These are phyloP conservation scores for Kalaharituber pfeilii DNA, from an alignment of 2,329 filamentous ascomycete genomes.

Conservation along the genomic window DNA sequence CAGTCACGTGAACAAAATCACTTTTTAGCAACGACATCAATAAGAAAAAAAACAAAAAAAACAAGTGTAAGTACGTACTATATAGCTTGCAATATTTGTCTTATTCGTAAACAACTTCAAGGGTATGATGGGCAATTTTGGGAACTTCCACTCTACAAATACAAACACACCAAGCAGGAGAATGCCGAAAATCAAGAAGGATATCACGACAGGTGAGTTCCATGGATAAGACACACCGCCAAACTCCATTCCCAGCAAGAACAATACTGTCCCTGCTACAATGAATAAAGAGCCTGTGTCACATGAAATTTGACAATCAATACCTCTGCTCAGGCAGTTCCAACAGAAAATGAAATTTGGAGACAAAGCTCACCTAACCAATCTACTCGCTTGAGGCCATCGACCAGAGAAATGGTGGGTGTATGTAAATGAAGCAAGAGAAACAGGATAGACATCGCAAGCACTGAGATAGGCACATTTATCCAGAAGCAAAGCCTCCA, in stretches of 20 bases:
- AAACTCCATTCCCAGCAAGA: constrained; percentile 52
- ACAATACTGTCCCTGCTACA: constrained; percentile 48
- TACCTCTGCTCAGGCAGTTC: neutral
- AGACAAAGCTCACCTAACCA: constrained; percentile 29
- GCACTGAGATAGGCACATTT: constrained; percentile 34
- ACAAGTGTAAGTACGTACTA: constrained; percentile 3
- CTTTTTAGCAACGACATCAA: neutral
- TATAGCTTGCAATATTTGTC: constrained; percentile 37
- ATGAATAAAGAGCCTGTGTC: constrained; percentile 44
- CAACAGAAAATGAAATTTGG: neutral
- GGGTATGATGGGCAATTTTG: constrained; percentile 51
- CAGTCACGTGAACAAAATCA: constrained; percentile 1
- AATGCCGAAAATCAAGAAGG: constrained; percentile 43
- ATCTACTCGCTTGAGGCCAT: constrained; percentile 45
- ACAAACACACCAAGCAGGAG: constrained; percentile 37
- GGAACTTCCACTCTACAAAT: constrained; percentile 45
- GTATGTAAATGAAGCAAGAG: constrained; percentile 51
- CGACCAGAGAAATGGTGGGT: constrained; percentile 43
- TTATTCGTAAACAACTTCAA: constrained; percentile 40
- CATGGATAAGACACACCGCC: constrained; percentile 47
- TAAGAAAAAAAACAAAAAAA: neutral
- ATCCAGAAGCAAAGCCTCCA: constrained; percentile 58
- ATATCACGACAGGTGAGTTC: constrained; percentile 43
- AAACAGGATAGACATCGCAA: constrained; percentile 24
- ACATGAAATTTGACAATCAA: constrained; percentile 30